Evolutionary conservation across 495 filamentous ascomycete species (phyloP).

Genomic region (Neurospora hispaniola): DNA sequence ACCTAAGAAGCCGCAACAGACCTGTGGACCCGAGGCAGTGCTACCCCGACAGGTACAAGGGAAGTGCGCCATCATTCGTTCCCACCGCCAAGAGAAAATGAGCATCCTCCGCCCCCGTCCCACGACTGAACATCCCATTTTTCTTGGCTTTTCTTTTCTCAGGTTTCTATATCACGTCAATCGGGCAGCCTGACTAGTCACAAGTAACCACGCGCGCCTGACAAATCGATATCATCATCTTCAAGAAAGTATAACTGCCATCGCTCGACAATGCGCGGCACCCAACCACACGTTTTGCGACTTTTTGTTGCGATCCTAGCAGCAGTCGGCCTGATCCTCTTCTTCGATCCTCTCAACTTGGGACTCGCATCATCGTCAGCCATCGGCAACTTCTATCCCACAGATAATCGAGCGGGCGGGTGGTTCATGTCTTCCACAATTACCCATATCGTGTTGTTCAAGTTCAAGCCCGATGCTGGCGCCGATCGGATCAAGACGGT

Average conservation of each 20-base stretch:
- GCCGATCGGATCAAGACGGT: constrained; percentile 40
- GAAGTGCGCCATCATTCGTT: not conserved
- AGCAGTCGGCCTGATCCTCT: constrained; percentile 6
- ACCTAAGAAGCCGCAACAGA: not conserved
- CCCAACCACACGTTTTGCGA: constrained; percentile 6
- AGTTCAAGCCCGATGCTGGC: constrained; percentile 40
- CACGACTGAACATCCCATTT: not conserved
- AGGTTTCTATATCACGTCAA: not conserved
- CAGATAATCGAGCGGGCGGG: not conserved
- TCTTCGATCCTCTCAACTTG: constrained; percentile 14
- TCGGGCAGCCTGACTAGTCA: not conserved
- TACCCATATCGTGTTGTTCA: constrained; percentile 51
- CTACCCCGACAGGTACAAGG: not conserved
- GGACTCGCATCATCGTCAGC: constrained; percentile 6
- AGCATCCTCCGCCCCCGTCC: not conserved
- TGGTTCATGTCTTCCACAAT: constrained; percentile 12
- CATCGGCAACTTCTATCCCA: not conserved
- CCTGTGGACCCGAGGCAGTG: not conserved
- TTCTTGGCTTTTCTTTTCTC: not conserved
- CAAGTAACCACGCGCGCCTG: not conserved
- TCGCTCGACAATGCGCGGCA: constrained; percentile 6
- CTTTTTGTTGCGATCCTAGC: constrained; percentile 1
- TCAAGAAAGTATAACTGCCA: no score
- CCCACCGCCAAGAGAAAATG: not conserved
- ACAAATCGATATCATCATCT: not conserved